Evolutionary conservation across 129 eudicot species (phyloP), one percentile per base, ranked within the genome.

Genomic region (Erigeron canadensis): DNA sequence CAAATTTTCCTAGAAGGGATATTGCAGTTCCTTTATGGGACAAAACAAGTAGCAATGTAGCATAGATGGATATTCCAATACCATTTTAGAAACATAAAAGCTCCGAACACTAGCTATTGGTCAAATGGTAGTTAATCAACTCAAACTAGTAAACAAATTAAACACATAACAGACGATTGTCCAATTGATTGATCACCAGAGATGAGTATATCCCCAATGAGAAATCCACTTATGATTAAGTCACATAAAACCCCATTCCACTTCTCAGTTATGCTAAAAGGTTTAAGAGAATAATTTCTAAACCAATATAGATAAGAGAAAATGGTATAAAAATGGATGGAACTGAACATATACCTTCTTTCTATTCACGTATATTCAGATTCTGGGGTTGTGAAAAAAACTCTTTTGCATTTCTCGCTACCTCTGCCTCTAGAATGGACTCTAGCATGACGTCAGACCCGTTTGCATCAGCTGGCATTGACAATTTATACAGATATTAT

Each of bases 361-460:
- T 81, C 28, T 54, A 90, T 80, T 83, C 83, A 60, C 59, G 21
- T 73, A 77, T 86, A 65, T 65, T 76, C 50, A 88, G 65, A 75
- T 80, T 84, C 77, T 82, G 85, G 65, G 88, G 84, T 58, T 84
- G 84, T 10, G 85, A 67, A 6, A 84, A 88, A 62, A 88, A 91
- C 10, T 82, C 88, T 75, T 91, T 91, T 19, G 97, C 95, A 82
- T 86, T 91, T 42, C 79, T 83, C 48, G 96, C 97, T 79, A 91
- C 93, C 53, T 86, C 96, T 50, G 89, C 88, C 80, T 88, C 96
- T 70, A 88, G 53, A 53, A 91, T 81, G 11, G 97, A 93, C 81
- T 88, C 97, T 77, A 91, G 77, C 70, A 88, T 77, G 58, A 91
- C 83, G 69, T 91, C 97, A 22, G 97, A 91, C 43, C 97, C 96